Percentiles rank a stretch among this genome's conserved stretches.
These are phyloP conservation scores for Coleophoma crateriformis DNA, from an alignment of 2,329 filamentous ascomycete species.

Conservation along the genomic window DNA sequence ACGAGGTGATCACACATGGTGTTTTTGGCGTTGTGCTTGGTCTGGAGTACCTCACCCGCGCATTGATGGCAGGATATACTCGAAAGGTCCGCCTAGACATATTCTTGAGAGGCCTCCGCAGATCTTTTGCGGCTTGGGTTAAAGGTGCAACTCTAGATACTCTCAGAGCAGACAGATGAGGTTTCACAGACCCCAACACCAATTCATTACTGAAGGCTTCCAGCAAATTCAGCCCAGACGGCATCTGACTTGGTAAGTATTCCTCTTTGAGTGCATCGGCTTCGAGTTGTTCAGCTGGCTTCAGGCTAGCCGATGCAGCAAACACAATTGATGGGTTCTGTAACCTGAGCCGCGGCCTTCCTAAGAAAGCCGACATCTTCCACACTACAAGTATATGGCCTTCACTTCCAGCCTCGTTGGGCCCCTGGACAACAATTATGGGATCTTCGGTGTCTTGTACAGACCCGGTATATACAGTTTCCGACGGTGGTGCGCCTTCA, in stretches of 20 bases:
- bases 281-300: constrained; percentile 39
- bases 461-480: constrained; percentile 54
- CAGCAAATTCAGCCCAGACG: constrained; percentile 70
- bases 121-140: constrained; percentile 52
- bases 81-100: constrained; percentile 57
- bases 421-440: constrained; percentile 37
- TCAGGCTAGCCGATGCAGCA: constrained; percentile 54
- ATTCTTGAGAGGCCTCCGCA: constrained; percentile 58
- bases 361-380: constrained; percentile 54
- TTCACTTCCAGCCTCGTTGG: constrained; percentile 30
- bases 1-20: constrained; percentile 59
- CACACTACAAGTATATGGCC: constrained; percentile 50
- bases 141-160: constrained; percentile 70
- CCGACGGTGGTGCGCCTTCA: constrained; percentile 41
- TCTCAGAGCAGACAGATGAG: constrained; percentile 66
- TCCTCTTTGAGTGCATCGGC: constrained; percentile 43
- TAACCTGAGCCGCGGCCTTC: constrained; percentile 57
- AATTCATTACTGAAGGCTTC: constrained; percentile 66
- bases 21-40: constrained; percentile 50
- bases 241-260: constrained; percentile 64
- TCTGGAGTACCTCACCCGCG: constrained; percentile 66
- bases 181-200: constrained; percentile 50
- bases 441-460: constrained; percentile 45
- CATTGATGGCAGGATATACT: constrained; percentile 65
- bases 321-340: constrained; percentile 64